A percentile compares a stretch with the other conserved stretches of the same genome.
phyloP scores from a whole-genome alignment of 2,329 filamentous ascomycete species.

The Ilyonectria sp. region DNA sequence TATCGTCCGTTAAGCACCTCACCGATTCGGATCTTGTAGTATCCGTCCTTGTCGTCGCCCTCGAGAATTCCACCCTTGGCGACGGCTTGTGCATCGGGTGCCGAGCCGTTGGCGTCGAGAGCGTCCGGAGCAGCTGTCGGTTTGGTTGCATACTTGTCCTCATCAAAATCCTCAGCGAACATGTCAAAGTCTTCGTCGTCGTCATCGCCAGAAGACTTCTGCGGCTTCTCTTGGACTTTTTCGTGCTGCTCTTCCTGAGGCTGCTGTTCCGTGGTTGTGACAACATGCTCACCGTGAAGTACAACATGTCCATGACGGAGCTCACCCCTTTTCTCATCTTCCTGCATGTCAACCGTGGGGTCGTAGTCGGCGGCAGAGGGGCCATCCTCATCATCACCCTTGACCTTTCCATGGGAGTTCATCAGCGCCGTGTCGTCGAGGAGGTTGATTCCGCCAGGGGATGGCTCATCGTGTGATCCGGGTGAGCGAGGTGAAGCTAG shows the following conservation, averaged over 20 bases:
- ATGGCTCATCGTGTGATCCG: constrained; percentile 66
- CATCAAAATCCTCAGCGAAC: constrained; percentile 87
- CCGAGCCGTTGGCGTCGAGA: constrained; percentile 62
- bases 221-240: constrained; percentile 45
- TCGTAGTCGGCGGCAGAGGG: constrained; percentile 96
- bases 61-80: constrained; percentile 87
- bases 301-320: constrained; percentile 71
- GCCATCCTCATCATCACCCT: constrained; percentile 71
- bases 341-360: constrained; percentile 88
- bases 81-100: constrained; percentile 68
- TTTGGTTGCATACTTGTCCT: constrained; percentile 74
- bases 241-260: constrained; percentile 46
- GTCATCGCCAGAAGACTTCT: constrained; percentile 55
- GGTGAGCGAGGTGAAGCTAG: constrained; percentile 60
- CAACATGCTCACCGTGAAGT: constrained; percentile 62
- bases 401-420: constrained; percentile 68
- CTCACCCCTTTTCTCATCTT: constrained; percentile 82
- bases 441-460: constrained; percentile 74
- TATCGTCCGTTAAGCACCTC: constrained; percentile 93
- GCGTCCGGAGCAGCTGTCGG: constrained; percentile 53
- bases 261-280: constrained; percentile 45
- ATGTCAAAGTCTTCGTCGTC: constrained; percentile 85
- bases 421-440: constrained; percentile 77
- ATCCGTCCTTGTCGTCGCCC: constrained; percentile 94
- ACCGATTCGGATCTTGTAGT: constrained; percentile 94